Conservation (phyloP, 179 eudicot genomes). For the Nepenthes alata region DNA sequence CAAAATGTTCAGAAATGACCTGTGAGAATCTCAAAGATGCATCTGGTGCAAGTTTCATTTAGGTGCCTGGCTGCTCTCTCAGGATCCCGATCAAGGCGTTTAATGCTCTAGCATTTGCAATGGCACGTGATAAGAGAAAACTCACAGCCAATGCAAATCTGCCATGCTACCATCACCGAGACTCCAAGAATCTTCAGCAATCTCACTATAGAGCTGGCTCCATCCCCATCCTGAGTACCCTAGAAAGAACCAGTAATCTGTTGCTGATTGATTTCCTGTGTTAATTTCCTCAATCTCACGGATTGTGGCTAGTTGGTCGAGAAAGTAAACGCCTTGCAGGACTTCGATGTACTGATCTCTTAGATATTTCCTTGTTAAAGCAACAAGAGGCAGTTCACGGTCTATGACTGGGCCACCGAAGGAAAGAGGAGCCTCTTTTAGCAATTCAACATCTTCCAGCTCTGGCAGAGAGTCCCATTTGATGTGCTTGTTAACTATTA, state of each 20-base stretch:
- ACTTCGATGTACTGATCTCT: conserved; percentile 27
- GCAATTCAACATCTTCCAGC: conserved; percentile 25
- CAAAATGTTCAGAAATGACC: no score
- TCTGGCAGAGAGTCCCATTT: conserved; percentile 48
- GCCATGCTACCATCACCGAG: conserved; percentile 19
- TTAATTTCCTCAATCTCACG: conserved; percentile 28
- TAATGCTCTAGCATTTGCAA: no score
- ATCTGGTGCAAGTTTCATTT: no score
- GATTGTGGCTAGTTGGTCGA: conserved; percentile 38
- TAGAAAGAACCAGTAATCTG: conserved; percentile 67
- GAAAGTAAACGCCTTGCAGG: conserved; percentile 47
- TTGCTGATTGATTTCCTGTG: conserved; percentile 29
- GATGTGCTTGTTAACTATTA: conserved; percentile 60
- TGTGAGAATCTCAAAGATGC: no score
- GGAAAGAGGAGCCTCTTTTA: conserved; percentile 52
- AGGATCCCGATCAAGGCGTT: no score
- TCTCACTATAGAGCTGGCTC: conserved; percentile 63
- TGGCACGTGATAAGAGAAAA: background rate
- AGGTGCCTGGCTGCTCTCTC: no score
- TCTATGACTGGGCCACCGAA: conserved; percentile 66
- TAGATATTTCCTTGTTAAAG: conserved; percentile 28
- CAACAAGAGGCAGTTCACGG: conserved; percentile 48
- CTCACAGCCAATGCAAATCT: conserved; percentile 43
- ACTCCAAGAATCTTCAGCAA: conserved; percentile 61
- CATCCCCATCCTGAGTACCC: conserved; percentile 73